phyloP scores from a whole-genome alignment of 2,329 filamentous ascomycete genomes.

The Ophiognomonia clavigignenti-juglandacearum region DNA sequence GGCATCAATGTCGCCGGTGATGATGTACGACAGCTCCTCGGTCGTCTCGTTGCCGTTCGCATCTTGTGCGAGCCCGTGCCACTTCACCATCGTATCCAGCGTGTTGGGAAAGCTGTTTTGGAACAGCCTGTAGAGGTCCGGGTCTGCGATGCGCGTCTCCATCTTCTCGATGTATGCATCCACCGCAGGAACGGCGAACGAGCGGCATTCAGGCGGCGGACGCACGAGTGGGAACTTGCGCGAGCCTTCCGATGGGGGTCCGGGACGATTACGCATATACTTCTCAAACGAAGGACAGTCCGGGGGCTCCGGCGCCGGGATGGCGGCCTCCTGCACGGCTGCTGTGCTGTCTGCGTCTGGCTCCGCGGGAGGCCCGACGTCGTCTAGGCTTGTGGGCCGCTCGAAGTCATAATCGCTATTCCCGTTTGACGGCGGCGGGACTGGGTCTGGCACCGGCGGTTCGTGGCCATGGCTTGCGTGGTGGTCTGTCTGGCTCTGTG shows the following conservation, averaged over 20 bases:
- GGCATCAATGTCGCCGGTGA: slow-evolving; percentile 79
- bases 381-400: slow-evolving; percentile 3
- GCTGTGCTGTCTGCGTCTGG: not conserved
- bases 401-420: slow-evolving; percentile 7
- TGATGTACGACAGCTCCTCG: slow-evolving; percentile 69
- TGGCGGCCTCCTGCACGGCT: not conserved
- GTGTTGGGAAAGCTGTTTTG: slow-evolving; percentile 83
- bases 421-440: not conserved
- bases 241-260: slow-evolving; percentile 24
- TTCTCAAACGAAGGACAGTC: slow-evolving; percentile 21
- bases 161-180: slow-evolving; percentile 57
- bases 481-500: not conserved
- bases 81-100: slow-evolving; percentile 74
- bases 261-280: slow-evolving; percentile 21
- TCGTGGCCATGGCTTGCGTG: not conserved
- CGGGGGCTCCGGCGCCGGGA: not conserved
- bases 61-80: slow-evolving; percentile 57
- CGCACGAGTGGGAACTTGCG: slow-evolving; percentile 35
- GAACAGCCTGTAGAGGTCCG: slow-evolving; percentile 72
- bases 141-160: slow-evolving; percentile 36
- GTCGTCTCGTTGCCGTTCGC: slow-evolving; percentile 31
- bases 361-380: slow-evolving; percentile 3
- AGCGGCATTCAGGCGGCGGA: slow-evolving; percentile 63
- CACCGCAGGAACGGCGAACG: slow-evolving; percentile 63
- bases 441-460: not conserved